phyloP scores from a whole-genome alignment of 768 basidiomycete genomes.

The Suillus variegatus region DNA sequence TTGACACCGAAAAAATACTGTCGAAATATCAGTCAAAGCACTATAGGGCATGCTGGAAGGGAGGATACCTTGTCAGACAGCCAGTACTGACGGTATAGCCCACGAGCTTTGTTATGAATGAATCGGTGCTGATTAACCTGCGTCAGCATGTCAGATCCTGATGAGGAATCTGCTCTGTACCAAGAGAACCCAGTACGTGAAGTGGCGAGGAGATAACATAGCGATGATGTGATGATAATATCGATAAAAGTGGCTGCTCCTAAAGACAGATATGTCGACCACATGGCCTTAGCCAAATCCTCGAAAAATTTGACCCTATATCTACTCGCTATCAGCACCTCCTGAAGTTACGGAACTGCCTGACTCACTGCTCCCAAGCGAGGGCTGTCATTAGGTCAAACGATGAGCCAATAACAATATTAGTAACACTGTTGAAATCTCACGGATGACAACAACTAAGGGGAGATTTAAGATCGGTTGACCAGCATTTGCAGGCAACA shows the following conservation, averaged over 20 bases:
- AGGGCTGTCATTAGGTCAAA: not conserved
- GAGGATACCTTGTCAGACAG: not conserved
- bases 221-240: not conserved
- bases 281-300: not conserved
- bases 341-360: not conserved
- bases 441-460: not conserved
- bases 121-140: not conserved
- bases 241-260: not conserved
- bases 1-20: not conserved
- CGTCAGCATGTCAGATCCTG: not conserved
- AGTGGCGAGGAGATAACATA: not conserved
- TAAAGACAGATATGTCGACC: not conserved
- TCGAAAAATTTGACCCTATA: not conserved
- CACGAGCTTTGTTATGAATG: not conserved
- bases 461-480: not conserved
- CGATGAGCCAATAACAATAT: not conserved
- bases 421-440: not conserved
- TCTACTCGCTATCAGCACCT: not conserved
- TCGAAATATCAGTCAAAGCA: not conserved
- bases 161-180: not conserved
- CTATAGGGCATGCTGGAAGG: not conserved
- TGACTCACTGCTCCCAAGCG: not conserved
- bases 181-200: not conserved
- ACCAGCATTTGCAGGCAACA: not conserved
- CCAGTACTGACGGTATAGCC: not conserved